Percentiles rank a stretch among this genome's conserved stretches.
Evolutionary conservation across 768 basidiomycete species (phyloP).

Genomic region (Podaxis sp.): DNA sequence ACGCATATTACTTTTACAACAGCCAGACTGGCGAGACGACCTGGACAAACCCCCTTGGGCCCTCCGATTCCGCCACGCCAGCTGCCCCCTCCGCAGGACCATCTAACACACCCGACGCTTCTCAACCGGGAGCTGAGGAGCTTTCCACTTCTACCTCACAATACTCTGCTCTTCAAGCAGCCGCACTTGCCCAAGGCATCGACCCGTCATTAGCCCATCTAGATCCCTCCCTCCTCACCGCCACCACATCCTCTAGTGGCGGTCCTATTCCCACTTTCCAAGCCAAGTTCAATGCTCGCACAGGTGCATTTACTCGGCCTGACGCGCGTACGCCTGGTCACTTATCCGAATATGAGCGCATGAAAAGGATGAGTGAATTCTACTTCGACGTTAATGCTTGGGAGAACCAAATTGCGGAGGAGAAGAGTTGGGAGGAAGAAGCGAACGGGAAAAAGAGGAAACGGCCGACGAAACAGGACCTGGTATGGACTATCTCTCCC

Average conservation of each 20-base stretch:
- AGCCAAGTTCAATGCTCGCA: conserved; percentile 82
- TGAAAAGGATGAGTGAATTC: conserved; percentile 83
- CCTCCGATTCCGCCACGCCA: conserved; percentile 19
- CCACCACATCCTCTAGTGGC: conserved; percentile 30
- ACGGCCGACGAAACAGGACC: conserved; percentile 76
- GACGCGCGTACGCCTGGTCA: conserved; percentile 75
- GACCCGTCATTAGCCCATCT: conserved; percentile 80
- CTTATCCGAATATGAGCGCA: conserved; percentile 78
- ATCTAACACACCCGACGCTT: conserved; percentile 17
- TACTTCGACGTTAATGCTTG: conserved; percentile 85
- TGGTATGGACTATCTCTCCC: conserved; percentile 49
- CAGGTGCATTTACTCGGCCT: conserved; percentile 67
- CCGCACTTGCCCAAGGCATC: conserved; percentile 77
- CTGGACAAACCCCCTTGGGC: conserved; percentile 75
- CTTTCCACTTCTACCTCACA: conserved; percentile 30
- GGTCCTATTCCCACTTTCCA: conserved; percentile 45
- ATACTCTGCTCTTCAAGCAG: conserved; percentile 59
- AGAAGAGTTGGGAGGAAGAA: conserved; percentile 43
- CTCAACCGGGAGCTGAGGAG: conserved; percentile 10
- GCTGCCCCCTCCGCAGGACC: conserved; percentile 17
- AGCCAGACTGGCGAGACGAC: conserved; percentile 74
- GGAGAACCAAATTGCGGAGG: conserved; percentile 66
- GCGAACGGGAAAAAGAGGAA: conserved; percentile 74
- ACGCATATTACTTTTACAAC: conserved; percentile 87
- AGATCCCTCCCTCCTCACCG: conserved; percentile 63